phyloP scores from a whole-genome alignment of 2,329 filamentous ascomycete species.

The Diaporthe velutina region DNA sequence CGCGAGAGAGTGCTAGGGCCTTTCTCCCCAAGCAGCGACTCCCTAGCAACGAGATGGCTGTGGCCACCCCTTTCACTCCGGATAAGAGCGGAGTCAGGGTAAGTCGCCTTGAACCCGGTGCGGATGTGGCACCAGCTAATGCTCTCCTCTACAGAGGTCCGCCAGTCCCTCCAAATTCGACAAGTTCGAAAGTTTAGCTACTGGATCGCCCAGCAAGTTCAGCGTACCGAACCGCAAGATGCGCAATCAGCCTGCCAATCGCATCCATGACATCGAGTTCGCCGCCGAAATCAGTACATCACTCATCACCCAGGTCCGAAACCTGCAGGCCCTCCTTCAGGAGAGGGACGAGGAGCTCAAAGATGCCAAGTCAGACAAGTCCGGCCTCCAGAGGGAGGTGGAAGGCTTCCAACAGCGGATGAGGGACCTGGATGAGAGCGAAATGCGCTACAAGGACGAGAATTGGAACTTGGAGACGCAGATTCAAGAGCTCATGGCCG shows the following conservation, averaged over 20 bases:
- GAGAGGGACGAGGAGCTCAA: conserved; percentile 92
- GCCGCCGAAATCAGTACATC: conserved; percentile 98
- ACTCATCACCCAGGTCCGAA: conserved; percentile 91
- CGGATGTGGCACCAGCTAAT: conserved; percentile 31
- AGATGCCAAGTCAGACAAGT: conserved; percentile 79
- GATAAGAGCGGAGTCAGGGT: conserved; percentile 67
- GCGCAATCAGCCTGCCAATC: conserved; percentile 88
- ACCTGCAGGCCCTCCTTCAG: conserved; percentile 84
- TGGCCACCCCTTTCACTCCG: conserved; percentile 65
- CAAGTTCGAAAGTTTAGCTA: conserved; percentile 82
- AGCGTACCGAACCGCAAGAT: conserved; percentile 88
- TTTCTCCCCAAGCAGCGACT: conserved; percentile 89
- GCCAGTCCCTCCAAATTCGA: conserved; percentile 74
- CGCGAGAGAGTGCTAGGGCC: conserved; percentile 87
- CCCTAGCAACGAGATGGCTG: conserved; percentile 73
- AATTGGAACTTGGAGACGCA: conserved; percentile 98
- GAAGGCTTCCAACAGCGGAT: conserved; percentile 85
- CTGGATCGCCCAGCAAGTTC: conserved; percentile 89
- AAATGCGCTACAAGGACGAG: conserved; percentile 96
- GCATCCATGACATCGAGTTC: conserved; percentile 96
- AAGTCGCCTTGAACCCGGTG: conserved; percentile 47
- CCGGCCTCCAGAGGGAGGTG: conserved; percentile 84
- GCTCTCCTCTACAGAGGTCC: conserved; percentile 66
- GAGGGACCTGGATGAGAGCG: conserved; percentile 88
- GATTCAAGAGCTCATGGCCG: conserved; percentile 83